Conservation (phyloP, 495 filamentous ascomycete species). For the Trichoderma parareesei region DNA sequence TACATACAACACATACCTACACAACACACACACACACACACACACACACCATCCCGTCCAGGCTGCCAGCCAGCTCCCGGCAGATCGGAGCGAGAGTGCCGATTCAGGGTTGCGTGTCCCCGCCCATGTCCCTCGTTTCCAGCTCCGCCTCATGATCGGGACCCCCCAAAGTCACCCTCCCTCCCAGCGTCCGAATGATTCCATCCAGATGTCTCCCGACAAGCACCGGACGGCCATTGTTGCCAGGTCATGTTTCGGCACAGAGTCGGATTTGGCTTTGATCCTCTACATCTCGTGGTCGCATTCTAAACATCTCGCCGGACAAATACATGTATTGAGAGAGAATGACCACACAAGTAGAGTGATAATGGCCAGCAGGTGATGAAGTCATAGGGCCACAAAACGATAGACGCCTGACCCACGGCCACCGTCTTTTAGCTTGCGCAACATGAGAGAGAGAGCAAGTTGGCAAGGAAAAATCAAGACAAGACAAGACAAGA, state of each 20-base stretch:
- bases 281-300: no score
- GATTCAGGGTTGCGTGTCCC: not conserved
- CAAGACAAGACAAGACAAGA: no score
- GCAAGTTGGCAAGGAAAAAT: no score
- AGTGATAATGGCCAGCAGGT: not conserved
- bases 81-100: slow-evolving; percentile 9
- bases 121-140: not conserved
- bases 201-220: not conserved
- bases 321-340: no score
- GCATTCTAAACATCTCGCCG: no score
- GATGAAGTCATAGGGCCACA: slow-evolving; percentile 2
- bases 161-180: no score
- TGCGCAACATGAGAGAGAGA: not conserved
- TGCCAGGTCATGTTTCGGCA: not conserved
- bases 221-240: not conserved
- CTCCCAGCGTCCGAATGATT: no score
- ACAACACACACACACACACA: not conserved
- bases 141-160: not conserved
- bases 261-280: no score
- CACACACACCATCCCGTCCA: no score
- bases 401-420: slow-evolving; percentile 7
- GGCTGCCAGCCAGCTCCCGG: not conserved
- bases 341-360: not conserved
- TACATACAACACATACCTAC: not conserved
- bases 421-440: not conserved